Percentiles rank a stretch among this genome's conserved stretches.
phyloP scores from a whole-genome alignment of 2,329 filamentous ascomycete species.

The Metarhizium humberi region DNA sequence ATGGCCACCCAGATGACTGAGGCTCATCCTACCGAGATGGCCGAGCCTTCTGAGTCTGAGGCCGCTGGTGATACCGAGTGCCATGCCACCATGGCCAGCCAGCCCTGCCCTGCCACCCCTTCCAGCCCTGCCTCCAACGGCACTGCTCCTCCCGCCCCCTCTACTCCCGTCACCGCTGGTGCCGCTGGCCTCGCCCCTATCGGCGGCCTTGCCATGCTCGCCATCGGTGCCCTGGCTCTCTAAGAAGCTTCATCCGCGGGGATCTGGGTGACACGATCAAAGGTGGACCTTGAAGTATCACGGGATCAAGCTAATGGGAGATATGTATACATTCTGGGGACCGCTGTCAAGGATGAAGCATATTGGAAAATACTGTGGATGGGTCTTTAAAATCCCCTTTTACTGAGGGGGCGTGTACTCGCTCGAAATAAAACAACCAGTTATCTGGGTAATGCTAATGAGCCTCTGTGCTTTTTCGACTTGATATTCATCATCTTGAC shows the following conservation, averaged over 20 bases:
- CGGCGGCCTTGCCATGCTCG: conserved; percentile 23
- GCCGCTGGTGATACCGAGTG: conserved; percentile 5
- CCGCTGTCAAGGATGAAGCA: neutral
- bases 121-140: conserved; percentile 7
- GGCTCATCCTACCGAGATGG: conserved; percentile 2
- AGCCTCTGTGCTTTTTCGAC: neutral
- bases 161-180: conserved; percentile 14
- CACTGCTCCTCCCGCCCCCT: conserved; percentile 7
- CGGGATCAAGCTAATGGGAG: neutral
- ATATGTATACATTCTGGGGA: neutral
- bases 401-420: conserved; percentile 7
- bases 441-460: conserved; percentile 14
- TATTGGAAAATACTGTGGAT: neutral
- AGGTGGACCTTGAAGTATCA: neutral
- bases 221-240: conserved; percentile 25
- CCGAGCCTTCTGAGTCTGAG: conserved; percentile 6
- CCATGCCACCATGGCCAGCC: conserved; percentile 7
- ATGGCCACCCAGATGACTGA: neutral
- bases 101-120: neutral
- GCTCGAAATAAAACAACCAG: conserved; percentile 10
- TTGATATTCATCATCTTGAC: neutral
- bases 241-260: conserved; percentile 14
- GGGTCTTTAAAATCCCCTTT: conserved; percentile 1
- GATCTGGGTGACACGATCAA: neutral
- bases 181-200: conserved; percentile 21